A percentile compares a stretch with the other conserved stretches of the same genome.
Evolutionary conservation across 2,329 filamentous ascomycete genomes (phyloP).

Genomic region (Zymoseptoria brevis): DNA sequence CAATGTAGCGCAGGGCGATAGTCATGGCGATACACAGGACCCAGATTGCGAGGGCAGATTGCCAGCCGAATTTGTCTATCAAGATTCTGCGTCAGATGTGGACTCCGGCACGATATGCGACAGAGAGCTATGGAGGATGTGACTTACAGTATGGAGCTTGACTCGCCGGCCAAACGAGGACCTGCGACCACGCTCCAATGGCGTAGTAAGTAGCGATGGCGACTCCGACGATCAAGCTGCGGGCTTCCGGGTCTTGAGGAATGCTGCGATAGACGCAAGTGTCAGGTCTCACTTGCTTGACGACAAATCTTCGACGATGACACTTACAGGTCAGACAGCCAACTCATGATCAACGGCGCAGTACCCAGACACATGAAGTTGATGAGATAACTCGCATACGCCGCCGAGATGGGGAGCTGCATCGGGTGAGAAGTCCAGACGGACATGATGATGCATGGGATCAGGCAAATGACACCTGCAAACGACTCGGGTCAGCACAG

Average conservation of each 20-base stretch:
- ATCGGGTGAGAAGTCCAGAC: conserved; percentile 44
- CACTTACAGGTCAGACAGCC: conserved; percentile 41
- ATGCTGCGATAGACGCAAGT: conserved; percentile 18
- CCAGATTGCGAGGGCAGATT: conserved; percentile 39
- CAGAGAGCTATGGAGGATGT: too few species aligned
- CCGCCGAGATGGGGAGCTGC: conserved; percentile 37
- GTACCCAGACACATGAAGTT: conserved; percentile 43
- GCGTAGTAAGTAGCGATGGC: conserved; percentile 45
- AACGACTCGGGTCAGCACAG: too few species aligned
- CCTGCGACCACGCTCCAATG: conserved; percentile 45
- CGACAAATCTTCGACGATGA: not conserved
- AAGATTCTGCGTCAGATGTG: too few species aligned
- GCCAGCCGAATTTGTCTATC: conserved; percentile 44
- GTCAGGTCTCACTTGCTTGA: not conserved
- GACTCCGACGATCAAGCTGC: conserved; percentile 43
- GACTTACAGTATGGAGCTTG: conserved; percentile 43
- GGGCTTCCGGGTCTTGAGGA: conserved; percentile 44
- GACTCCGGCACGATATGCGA: too few species aligned
- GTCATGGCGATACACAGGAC: conserved; percentile 41
- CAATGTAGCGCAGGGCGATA: conserved; percentile 37
- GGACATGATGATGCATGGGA: conserved; percentile 46
- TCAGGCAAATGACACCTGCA: conserved; percentile 38
- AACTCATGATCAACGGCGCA: conserved; percentile 46
- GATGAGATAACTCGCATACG: conserved; percentile 48
- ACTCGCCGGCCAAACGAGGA: conserved; percentile 45